Evolutionary conservation across 768 basidiomycete species (phyloP), one percentile per base, ranked within the genome.

Genomic region (Postia placenta): DNA sequence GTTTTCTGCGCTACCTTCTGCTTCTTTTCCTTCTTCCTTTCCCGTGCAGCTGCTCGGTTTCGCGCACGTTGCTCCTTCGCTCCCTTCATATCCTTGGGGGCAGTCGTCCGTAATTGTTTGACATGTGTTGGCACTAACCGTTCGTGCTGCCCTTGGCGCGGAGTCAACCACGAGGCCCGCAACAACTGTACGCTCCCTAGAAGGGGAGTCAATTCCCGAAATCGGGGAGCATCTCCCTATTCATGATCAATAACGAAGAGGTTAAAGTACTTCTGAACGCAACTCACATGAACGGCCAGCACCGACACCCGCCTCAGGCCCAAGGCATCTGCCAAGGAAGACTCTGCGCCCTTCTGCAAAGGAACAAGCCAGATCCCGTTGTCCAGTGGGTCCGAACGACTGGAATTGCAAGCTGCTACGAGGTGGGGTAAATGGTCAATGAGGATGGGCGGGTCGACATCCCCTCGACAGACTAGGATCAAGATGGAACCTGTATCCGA

Each of bases 41-140:
- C 57, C 56, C 73, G 85, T 1, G 79, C 78, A 28, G 67, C 71
- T 11, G 66, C 64, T 52, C 72, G 79, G 17, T 74, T 80, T 57
- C 69, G 68, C 30, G 64, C 61, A 49, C 88, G 74, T 45, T 68
- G 60, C 48, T 79, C 74, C 60, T 85, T 90, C 26, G 81, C 80
- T 26, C 68, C 73, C 59, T 76, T 86, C 77, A 90, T 86, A 58
- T 92, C 86, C 57, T 78, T 82, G 1, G 91, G 91, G 3, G 82
- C 79, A 24, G 82, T 80, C 2, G 92, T 93, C 15, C 76, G 75
- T 19, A 92, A 62, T 55, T 91, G 88, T 60, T 92, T 94, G 55
- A 92, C 74, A 59, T 90, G 85, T 0, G 89, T 90, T 2, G 85
- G 81, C 36, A 86, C 22, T 83, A 69, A 15, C 64, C 19, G n/a